phyloP scores from a whole-genome alignment of 2,329 filamentous ascomycete species.

The Emergomyces africanus region DNA sequence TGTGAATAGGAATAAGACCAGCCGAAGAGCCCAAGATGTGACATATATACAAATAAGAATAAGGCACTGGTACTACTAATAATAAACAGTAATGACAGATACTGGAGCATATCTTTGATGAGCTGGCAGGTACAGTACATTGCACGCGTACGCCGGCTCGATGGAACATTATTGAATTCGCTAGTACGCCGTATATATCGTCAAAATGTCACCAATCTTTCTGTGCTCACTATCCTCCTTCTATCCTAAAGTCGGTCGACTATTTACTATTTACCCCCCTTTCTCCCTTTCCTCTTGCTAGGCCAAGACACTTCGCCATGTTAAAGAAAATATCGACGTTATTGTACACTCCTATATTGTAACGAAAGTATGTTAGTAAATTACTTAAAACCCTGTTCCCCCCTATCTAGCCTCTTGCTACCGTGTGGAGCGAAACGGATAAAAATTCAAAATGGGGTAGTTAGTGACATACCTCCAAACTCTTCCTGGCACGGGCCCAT shows the following conservation, averaged over 20 bases:
- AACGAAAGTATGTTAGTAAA: background rate
- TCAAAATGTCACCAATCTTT: background rate
- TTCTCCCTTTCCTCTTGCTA: constrained; percentile 8
- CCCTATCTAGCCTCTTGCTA: background rate
- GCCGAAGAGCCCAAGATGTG: background rate
- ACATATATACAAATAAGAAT: background rate
- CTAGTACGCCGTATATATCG: background rate
- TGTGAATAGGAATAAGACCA: background rate
- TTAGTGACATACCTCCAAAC: constrained; percentile 47
- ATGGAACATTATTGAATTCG: background rate
- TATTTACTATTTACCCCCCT: too few species aligned
- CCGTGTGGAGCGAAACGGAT: background rate
- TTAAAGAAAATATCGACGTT: constrained; percentile 30
- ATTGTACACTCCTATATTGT: constrained; percentile 21
- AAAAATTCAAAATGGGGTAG: background rate
- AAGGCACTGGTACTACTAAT: too few species aligned
- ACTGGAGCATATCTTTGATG: background rate
- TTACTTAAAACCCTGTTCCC: background rate
- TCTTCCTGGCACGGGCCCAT: constrained; percentile 65
- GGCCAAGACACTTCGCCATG: constrained; percentile 28
- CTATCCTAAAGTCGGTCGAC: background rate
- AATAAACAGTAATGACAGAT: background rate
- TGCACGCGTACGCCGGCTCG: background rate
- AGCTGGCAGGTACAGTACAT: too few species aligned
- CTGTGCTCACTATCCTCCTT: background rate